Evolutionary conservation across 2,329 filamentous ascomycete species (phyloP).

Genomic region (Aspergillus fischeri): DNA sequence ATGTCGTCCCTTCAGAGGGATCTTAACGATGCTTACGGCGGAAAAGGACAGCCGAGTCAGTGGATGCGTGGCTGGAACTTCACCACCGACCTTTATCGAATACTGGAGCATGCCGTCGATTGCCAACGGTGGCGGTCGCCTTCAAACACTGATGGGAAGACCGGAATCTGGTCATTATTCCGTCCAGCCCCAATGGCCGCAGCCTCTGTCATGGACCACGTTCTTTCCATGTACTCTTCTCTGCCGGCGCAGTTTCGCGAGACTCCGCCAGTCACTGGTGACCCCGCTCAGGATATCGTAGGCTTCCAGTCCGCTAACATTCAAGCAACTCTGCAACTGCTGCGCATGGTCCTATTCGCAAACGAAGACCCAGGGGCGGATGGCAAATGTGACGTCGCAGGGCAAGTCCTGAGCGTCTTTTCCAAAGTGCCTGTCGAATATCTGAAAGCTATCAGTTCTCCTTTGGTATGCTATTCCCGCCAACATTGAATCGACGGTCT

Average conservation of each 20-base stretch:
- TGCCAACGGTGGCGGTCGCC: background rate
- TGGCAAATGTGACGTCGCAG: background rate
- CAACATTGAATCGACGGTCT: too few species aligned
- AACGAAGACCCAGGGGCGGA: background rate
- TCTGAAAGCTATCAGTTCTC: background rate
- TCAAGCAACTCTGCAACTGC: background rate
- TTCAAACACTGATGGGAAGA: background rate
- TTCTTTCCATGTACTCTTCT: background rate
- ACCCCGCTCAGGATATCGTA: background rate
- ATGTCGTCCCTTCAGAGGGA: background rate
- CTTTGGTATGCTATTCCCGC: background rate
- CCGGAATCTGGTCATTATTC: background rate
- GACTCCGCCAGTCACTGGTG: background rate
- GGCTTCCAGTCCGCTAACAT: background rate
- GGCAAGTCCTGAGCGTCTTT: background rate
- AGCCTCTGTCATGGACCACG: background rate
- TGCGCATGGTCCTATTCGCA: background rate
- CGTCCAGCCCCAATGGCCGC: background rate
- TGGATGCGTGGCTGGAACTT: conserved; percentile 3
- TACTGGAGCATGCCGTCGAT: conserved; percentile 1
- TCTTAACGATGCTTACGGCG: background rate
- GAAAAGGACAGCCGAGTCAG: background rate
- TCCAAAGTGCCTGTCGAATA: background rate
- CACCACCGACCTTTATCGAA: conserved; percentile 1
- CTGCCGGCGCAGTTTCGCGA: background rate